Evolutionary conservation across 331 rosid species (phyloP), one percentile per base, ranked within the genome.

Genomic region (Erythrophleum ivorense): DNA sequence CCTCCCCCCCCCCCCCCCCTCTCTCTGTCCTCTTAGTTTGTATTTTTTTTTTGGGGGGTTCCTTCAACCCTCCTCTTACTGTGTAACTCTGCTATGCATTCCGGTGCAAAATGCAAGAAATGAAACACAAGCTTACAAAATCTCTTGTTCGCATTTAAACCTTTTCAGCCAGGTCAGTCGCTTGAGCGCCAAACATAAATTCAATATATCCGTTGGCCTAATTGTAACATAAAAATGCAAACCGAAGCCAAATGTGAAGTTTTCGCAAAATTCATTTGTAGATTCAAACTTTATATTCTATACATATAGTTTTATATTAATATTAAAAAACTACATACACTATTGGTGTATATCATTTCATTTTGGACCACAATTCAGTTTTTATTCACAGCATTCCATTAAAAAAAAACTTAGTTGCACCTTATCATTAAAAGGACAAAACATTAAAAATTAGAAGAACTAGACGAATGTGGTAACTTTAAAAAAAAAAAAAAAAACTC

Each of bases 1-100:
- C 57, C 48, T 75, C 24, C 48, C 9, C 62, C 45, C 38, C 14
- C 48, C 40, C 24, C 14, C 4, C 3, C 3, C 18, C 40, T 18
- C 2, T 5, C n/a, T n/a, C n/a, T n/a, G 11, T 73, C 63, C 16
- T 73, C 52, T 40, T 12, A 15, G 16, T 33, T 14, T 13, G 76
- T 49, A 14, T n/a, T 69, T 67, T n/a, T 2, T 21, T 1, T 13
- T 58, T 31, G 29, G 29, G 29, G 0, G 29, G 29, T 24, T 40
- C 19, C 40, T 40, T 55, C 57, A 21, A 11, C 58, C 6, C 2
- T 71, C 57, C 54, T 70, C 41, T 71, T 55, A 36, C 78, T 31
- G 18, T 66, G 75, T 78, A 78, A 67, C 55, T 67, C 10, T 24
- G 19, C 76, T 78, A 11, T 66, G 54, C 21, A 78, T 3, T 78